Percentiles rank a stretch among this genome's conserved stretches.
phyloP scores from a whole-genome alignment of 345 rosid species.

The Acer yangbiense region DNA sequence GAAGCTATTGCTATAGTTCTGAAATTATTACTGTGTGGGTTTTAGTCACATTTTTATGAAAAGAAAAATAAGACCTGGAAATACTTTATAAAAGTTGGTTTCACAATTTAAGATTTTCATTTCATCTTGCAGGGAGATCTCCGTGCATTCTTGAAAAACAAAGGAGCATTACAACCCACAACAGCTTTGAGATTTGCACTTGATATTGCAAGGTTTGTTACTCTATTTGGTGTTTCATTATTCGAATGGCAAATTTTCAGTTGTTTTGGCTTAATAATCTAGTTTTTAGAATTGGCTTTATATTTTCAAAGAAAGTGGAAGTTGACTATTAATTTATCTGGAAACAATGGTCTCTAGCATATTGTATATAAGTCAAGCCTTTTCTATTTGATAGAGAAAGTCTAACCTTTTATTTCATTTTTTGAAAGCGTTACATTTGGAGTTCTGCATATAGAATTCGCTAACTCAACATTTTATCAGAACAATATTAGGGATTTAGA shows the following conservation, averaged over 20 bases:
- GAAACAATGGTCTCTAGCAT: background rate
- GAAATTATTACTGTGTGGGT: background rate
- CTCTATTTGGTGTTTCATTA: constrained; percentile 5
- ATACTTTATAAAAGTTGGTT: background rate
- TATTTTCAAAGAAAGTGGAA: background rate
- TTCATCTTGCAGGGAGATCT: constrained; percentile 73
- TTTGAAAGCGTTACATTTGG: background rate
- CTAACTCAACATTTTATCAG: background rate
- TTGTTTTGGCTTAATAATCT: background rate
- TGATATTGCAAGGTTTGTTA: constrained; percentile 89
- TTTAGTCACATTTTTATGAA: background rate
- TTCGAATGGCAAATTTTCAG: background rate
- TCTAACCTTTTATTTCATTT: background rate
- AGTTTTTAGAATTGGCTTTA: background rate
- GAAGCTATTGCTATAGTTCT: background rate
- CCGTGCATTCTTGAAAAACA: constrained; percentile 52
- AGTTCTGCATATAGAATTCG: background rate
- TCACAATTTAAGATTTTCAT: background rate
- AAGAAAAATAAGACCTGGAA: background rate
- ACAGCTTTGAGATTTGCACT: constrained; percentile 78
- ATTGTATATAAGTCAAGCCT: background rate
- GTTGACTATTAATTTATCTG: background rate
- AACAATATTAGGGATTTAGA: background rate
- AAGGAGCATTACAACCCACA: constrained; percentile 59
- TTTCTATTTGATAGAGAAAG: background rate